A percentile compares a stretch with the other conserved stretches of the same genome.
Conservation (phyloP, 2,329 filamentous ascomycete species). For the Talaromyces sp. region DNA sequence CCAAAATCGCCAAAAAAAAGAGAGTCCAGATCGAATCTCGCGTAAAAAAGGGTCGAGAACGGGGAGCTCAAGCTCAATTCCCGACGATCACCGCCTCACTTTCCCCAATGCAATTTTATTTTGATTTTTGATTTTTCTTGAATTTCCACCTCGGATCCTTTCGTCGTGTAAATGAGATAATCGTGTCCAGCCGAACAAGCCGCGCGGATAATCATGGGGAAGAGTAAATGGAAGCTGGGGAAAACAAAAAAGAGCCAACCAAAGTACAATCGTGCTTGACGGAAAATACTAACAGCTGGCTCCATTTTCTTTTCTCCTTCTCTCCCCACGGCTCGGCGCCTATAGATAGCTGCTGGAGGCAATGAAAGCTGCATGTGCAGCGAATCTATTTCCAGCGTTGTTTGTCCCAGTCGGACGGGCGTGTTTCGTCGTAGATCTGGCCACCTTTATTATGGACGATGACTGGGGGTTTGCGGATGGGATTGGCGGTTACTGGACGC, state of each 20-base stretch:
- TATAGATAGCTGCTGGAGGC: not conserved
- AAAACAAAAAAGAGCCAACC: not conserved
- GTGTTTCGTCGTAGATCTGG: slow-evolving; percentile 40
- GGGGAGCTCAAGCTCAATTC: not conserved
- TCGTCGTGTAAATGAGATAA: too few relatives aligned
- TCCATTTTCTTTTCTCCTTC: not conserved
- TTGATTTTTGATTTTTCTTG: slow-evolving; percentile 4
- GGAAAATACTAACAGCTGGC: too few relatives aligned
- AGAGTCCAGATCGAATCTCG: slow-evolving; percentile 1
- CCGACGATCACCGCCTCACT: slow-evolving; percentile 23
- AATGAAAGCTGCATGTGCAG: not conserved
- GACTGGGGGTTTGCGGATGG: slow-evolving; percentile 37
- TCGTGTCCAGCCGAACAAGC: slow-evolving; percentile 6
- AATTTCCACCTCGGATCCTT: not conserved
- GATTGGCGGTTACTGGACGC: slow-evolving; percentile 27
- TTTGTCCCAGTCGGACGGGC: slow-evolving; percentile 42
- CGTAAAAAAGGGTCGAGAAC: slow-evolving; percentile 2
- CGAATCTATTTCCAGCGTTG: slow-evolving; percentile 41
- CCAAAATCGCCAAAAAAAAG: not conserved
- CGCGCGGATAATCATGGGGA: slow-evolving; percentile 20
- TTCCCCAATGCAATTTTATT: slow-evolving; percentile 1
- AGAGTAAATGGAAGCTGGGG: not conserved
- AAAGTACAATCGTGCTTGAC: not conserved
- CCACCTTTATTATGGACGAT: slow-evolving; percentile 40
- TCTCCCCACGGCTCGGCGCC: not conserved